Evolutionary conservation across 441 rosid species (phyloP).

Genomic region (Macaranga tanarius): DNA sequence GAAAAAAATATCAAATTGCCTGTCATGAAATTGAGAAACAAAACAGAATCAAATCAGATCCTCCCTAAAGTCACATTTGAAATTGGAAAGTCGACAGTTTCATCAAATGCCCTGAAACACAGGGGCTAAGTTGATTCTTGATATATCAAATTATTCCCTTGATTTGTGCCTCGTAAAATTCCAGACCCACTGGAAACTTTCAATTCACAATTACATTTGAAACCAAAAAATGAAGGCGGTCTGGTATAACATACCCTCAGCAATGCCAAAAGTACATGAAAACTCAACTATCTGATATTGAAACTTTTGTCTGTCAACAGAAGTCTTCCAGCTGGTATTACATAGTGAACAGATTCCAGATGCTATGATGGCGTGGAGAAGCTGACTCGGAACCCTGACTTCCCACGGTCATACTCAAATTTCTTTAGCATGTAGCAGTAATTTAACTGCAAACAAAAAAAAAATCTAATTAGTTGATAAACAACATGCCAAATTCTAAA

Average conservation of each 20-base stretch:
- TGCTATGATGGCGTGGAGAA: constrained; percentile 52
- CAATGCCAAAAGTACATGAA: constrained; percentile 6
- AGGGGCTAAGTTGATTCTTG: background rate
- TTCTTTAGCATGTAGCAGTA: constrained; percentile 81
- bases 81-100: background rate
- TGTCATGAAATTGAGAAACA: background rate
- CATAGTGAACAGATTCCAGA: background rate
- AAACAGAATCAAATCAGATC: background rate
- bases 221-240: constrained; percentile 17
- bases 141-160: constrained; percentile 19
- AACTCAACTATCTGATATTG: constrained; percentile 29
- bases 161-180: constrained; percentile 16
- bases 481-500: background rate
- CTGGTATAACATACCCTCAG: constrained; percentile 12
- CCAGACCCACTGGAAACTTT: background rate
- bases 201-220: constrained; percentile 10
- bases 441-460: constrained; percentile 57
- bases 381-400: constrained; percentile 62
- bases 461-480: constrained; percentile 3
- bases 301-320: background rate
- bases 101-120: constrained; percentile 9
- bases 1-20: background rate
- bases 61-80: background rate
- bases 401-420: constrained; percentile 58
- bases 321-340: constrained; percentile 8